These are phyloP conservation scores for Bipolaris zeicola DNA, from an alignment of 2,329 filamentous ascomycete genomes.

Conservation along the genomic window DNA sequence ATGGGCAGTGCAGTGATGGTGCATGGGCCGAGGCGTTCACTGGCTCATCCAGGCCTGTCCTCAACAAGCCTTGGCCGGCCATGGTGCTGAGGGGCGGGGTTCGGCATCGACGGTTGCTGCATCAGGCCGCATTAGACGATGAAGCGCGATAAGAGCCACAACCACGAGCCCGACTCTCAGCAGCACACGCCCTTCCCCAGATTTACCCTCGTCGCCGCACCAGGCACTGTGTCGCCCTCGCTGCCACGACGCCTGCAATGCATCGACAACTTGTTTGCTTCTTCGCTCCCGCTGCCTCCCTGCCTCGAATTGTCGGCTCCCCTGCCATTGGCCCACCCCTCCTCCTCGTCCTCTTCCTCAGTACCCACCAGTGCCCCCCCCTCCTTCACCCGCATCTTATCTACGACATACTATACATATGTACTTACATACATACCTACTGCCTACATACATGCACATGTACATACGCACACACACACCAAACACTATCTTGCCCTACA, in stretches of 20 bases:
- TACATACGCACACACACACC: not conserved
- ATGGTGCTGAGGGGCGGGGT: conserved; percentile 8
- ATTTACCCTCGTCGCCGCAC: conserved; percentile 22
- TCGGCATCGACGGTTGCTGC: conserved; percentile 9
- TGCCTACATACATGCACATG: not conserved
- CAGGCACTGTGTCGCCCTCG: not conserved
- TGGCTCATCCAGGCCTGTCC: conserved; percentile 3
- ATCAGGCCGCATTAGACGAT: conserved; percentile 10
- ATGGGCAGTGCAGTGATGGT: conserved; percentile 9
- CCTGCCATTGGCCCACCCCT: not conserved
- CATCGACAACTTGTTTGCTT: conserved; percentile 20
- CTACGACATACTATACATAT: not conserved
- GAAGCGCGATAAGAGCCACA: conserved; percentile 31
- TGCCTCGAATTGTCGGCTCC: not conserved
- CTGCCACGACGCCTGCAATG: too few species aligned
- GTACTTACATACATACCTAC: not conserved
- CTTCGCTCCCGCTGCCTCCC: conserved; percentile 29
- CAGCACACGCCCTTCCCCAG: conserved; percentile 35
- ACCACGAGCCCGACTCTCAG: not conserved
- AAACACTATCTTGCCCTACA: too few species aligned
- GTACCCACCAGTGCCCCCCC: too few species aligned
- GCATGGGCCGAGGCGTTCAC: conserved; percentile 7
- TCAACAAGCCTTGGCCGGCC: conserved; percentile 11
- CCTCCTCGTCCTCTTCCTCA: too few species aligned
- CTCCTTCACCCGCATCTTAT: too few species aligned